These are phyloP conservation scores for Luffa acutangula DNA, from an alignment of 306 rosid genomes.

Conservation along the genomic window DNA sequence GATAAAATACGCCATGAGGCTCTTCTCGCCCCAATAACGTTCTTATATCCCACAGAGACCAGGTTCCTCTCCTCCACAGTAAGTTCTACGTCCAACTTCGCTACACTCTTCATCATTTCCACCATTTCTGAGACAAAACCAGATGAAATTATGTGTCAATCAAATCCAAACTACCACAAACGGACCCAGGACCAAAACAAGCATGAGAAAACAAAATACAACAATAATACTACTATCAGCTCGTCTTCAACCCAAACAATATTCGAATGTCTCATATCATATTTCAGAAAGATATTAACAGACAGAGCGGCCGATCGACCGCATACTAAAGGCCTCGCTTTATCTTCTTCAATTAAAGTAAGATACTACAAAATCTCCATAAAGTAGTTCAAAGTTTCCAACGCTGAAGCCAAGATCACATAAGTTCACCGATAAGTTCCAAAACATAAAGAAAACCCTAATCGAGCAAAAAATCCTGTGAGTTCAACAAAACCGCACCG, in stretches of 20 bases:
- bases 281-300: neutral
- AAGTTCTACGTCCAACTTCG: conserved; percentile 16
- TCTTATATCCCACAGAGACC: conserved; percentile 37
- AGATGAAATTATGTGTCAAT: neutral
- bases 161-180: neutral
- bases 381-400: neutral
- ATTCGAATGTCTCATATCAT: neutral
- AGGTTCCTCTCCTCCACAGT: conserved; percentile 28
- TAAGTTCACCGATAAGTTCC: neutral
- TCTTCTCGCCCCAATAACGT: conserved; percentile 34
- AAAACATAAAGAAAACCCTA: neutral
- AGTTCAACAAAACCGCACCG: neutral
- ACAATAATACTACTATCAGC: neutral
- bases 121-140: conserved; percentile 24
- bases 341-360: neutral
- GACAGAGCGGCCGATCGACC: neutral
- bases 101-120: conserved; percentile 31
- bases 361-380: neutral
- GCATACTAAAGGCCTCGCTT: neutral
- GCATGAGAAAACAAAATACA: neutral
- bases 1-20: conserved; percentile 35
- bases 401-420: neutral
- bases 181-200: no score
- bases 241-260: neutral
- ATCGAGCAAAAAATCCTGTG: neutral